A percentile compares a stretch with the other conserved stretches of the same genome.
These are phyloP conservation scores for Grosmannia serpens DNA, from an alignment of 2,329 filamentous ascomycete species.

Conservation along the genomic window DNA sequence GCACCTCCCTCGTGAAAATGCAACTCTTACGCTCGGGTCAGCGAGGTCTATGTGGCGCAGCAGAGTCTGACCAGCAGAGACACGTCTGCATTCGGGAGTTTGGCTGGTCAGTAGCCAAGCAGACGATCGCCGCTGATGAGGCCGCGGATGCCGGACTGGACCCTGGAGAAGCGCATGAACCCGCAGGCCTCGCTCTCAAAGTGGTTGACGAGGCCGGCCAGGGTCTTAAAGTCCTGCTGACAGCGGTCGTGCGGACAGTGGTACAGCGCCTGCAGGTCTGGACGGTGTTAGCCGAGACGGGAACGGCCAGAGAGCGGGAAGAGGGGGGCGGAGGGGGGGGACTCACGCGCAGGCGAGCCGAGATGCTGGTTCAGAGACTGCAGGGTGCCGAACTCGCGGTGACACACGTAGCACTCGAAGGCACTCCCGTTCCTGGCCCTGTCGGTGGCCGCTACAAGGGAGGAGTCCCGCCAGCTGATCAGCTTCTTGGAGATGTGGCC, in stretches of 20 bases:
- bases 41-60: too few relatives aligned
- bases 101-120: neutral
- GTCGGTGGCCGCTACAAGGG: conserved; percentile 24
- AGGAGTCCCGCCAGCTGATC: conserved; percentile 30
- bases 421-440: conserved; percentile 30
- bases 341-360: conserved; percentile 38
- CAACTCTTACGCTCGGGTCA: too few relatives aligned
- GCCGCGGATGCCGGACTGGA: neutral
- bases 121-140: neutral
- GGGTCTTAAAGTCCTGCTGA: conserved; percentile 23
- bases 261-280: conserved; percentile 27
- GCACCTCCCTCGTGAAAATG: too few relatives aligned
- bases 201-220: conserved; percentile 29
- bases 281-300: neutral
- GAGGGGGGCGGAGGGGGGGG: neutral
- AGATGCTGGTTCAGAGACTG: conserved; percentile 38
- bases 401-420: conserved; percentile 45
- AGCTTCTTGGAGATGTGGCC: conserved; percentile 39
- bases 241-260: conserved; percentile 27
- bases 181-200: conserved; percentile 31
- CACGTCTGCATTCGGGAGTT: too few relatives aligned
- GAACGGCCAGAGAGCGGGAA: too few relatives aligned
- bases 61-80: too few relatives aligned
- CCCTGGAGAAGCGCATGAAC: conserved; percentile 6
- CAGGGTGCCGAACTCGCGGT: conserved; percentile 25